Evolutionary conservation across 306 rosid genomes (phyloP), one percentile per base, ranked within the genome.

Genomic region (Ammopiptanthus mongolicus): DNA sequence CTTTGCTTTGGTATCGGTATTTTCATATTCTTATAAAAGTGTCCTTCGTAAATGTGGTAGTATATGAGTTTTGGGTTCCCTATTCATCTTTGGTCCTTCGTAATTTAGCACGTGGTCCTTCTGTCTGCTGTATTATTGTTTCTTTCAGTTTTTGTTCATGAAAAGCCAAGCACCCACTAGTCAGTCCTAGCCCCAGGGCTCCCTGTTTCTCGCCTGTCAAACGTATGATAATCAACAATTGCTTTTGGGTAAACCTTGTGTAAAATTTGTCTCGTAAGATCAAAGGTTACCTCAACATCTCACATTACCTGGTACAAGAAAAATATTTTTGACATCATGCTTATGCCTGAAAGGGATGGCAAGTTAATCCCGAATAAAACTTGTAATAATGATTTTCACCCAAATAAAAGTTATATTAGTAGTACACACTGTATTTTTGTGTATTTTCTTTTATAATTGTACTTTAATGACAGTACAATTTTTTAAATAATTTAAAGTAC

Each of bases 21-120:
- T 71, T 62, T 73, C 37, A 34, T 10, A 67, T 72, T 76, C 29
- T 22, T 60, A 69, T 42, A 69, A 41, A 79, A 80, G 52, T 58
- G 44, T 47, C 65, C 50, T 41, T 72, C 21, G 39, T 37, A 48
- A 51, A 11, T 60, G 29, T 73, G 62, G 66, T 44, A 53, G 47
- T 39, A 73, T 73, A 61, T 69, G 61, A 46, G 10, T 74, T 53
- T n/a, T 33, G 19, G 15, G 46, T 59, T 41, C 39, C 8, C 9
- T 61, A 31, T 66, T 48, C 28, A 25, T 25, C 1, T 25, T 25
- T 25, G 28, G 28, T 36, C 4, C 19, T 29, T 33, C n/a, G 4
- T 14, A 21, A 70, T 19, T 7, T 70, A 34, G n/a, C 14, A 29
- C 41, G 6, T 31, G 28, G 58, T n/a, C 48, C 51, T n/a, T 60